Evolutionary conservation across 2,329 filamentous ascomycete species (phyloP), one percentile per base, ranked within the genome.

Genomic region (Byssothecium circinans): DNA sequence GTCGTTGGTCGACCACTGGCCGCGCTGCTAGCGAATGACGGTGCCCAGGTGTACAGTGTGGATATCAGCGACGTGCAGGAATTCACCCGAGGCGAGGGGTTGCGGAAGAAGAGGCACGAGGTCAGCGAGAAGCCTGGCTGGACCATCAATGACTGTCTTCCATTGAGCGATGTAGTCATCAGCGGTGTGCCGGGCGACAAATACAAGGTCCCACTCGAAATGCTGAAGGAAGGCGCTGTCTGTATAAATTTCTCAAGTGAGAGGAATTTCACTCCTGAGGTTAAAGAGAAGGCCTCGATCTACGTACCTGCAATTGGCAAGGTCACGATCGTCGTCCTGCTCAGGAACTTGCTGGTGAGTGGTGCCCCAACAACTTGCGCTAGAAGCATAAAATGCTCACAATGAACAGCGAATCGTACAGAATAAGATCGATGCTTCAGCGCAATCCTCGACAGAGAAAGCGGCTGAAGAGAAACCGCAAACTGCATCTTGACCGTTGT

Each of bases 171-270:
- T 70, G 92, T 97, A 15, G 87, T 99, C 52, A 95, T 99, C 62
- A 88, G 88, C 44, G 94, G 94, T 56, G 94, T 99, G 2, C 94
- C 94, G 0, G 83, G 85, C 19, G 88, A 96, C 54, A 82, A 80
- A 51, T 99, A 87, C 81, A 96, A 97, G 78, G 88, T 99, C 20
- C 89, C 91, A 5, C 87, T 86, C 3, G 82, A 89, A 42, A 77
- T 94, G 53, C 79, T 99, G 62, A 83, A 90, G 38, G 89, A 96
- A 47, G 94, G 94, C 39, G 91, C 89, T 23, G 89, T 96, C n/a
- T 99, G 94, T 79, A 91, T 99, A 76, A 99, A 99, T 75, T 97
- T 99, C 71, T 95, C 91, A 7, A 96, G 89, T 42, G 90, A 88
- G 73, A 89, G 91, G 77, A 97, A 99, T 75, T 97, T 97, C 73